These are phyloP conservation scores for Globisporangium recalcitrans DNA, from an alignment of 352 stramenopile genomes.

Conservation along the genomic window DNA sequence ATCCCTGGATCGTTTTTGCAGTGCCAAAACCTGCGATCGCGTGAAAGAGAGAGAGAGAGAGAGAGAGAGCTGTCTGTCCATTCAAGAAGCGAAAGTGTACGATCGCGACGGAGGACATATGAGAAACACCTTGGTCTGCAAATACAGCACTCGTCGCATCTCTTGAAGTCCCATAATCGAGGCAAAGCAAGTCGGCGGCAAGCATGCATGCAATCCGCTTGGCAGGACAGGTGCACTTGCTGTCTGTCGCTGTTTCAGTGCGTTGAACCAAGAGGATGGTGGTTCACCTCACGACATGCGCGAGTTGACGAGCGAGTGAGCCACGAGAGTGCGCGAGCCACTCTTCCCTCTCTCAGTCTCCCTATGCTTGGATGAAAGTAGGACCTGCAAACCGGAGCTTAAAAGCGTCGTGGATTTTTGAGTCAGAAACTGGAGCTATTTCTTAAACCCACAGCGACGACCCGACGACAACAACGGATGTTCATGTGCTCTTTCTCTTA, in stretches of 20 bases:
- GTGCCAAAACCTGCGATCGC: slow-evolving; percentile 3
- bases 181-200: not conserved
- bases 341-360: slow-evolving; percentile 4
- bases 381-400: slow-evolving; percentile 1
- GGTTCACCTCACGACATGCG: not conserved
- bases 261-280: not conserved
- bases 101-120: not conserved
- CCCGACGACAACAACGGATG: not conserved
- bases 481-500: not conserved
- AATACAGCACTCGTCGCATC: not conserved
- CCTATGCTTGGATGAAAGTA: slow-evolving; percentile 9
- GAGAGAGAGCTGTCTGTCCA: not conserved
- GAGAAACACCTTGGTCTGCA: not conserved
- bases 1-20: slow-evolving; percentile 4
- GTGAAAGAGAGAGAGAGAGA: not conserved
- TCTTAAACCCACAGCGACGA: not conserved
- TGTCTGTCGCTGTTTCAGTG: not conserved
- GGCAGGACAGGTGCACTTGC: slow-evolving; percentile 2
- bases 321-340: not conserved
- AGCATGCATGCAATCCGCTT: not conserved
- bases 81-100: not conserved
- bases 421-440: slow-evolving; percentile 5
- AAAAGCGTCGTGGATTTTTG: slow-evolving; percentile 1
- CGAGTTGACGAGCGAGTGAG: not conserved
- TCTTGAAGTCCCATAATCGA: not conserved